Evolutionary conservation across 257 asterid genomes (phyloP), one percentile per base, ranked within the genome.

Genomic region (Jacaranda copaia): DNA sequence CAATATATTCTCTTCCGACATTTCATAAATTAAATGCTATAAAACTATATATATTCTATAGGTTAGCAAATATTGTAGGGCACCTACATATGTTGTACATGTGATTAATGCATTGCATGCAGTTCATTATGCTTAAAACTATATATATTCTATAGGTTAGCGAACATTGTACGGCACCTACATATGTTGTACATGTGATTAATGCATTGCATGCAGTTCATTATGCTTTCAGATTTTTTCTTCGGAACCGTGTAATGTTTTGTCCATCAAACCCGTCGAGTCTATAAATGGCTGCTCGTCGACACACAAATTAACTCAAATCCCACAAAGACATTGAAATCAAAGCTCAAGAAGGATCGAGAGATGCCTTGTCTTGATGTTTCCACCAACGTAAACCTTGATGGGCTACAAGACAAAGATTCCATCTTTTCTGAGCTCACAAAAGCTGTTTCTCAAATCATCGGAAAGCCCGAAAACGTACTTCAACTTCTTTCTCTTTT

Each of bases 341-440:
- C 20, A 53, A 53, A 16, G 7, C 46, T 42, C 46, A 8, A 53
- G 20, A 53, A 8, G 15, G 4, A 11, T 2, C 10, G 9, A 43
- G 11, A 67, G 57, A 88, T 88, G 92, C 92, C 92, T 74, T 88
- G 90, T 77, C 84, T 89, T 60, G 84, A 86, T 75, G 65, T 84
- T 48, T 62, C 87, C 25, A 85, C 87, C 38, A 88, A 88, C 76
- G 89, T 86, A 35, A 81, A 77, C 82, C 82, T 88, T 2, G 87
- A 81, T 64, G 87, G 84, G 6, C 8, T 42, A 77, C 52, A 79
- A 15, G 84, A 81, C 73, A 39, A 57, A 0, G 84, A 80, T 57
- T 63, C 83, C 11, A 13, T 88, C 79, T 84, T 84, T 73, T 57
- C 84, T 18, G 85, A 79, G 45, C 79, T 81, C 65, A 88, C 89